Conservation (phyloP, 2,329 filamentous ascomycete genomes). For the Claviceps pusilla region DNA sequence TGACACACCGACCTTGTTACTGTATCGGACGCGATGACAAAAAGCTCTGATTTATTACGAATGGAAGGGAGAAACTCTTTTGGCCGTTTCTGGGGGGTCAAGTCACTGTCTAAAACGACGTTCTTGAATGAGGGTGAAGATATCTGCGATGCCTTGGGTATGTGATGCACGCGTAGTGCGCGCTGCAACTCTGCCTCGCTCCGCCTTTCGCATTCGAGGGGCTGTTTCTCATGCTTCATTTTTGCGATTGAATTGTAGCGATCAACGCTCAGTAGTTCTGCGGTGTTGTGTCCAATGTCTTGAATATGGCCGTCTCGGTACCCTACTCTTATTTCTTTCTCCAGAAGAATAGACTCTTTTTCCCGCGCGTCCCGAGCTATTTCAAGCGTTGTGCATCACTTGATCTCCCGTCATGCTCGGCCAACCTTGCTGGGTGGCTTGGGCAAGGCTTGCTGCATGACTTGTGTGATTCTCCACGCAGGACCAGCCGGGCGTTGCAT, state of each 20-base stretch:
- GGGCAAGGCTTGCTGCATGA: too few species aligned
- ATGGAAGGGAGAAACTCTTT: conserved; percentile 16
- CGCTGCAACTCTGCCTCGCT: not conserved
- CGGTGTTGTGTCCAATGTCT: not conserved
- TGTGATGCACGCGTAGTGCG: not conserved
- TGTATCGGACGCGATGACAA: conserved; percentile 84
- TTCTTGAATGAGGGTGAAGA: too few species aligned
- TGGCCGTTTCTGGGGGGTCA: not conserved
- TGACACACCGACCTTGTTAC: conserved; percentile 99
- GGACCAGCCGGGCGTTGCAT: too few species aligned
- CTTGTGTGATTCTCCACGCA: too few species aligned
- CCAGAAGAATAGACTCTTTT: too few species aligned
- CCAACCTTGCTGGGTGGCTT: too few species aligned
- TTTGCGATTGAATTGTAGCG: not conserved
- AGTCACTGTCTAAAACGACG: not conserved
- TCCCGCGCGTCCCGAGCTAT: too few species aligned
- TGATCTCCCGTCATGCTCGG: too few species aligned
- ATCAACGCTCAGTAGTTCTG: not conserved
- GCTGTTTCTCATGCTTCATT: not conserved
- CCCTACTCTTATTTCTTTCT: not conserved
- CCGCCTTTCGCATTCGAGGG: not conserved
- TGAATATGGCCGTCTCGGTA: not conserved
- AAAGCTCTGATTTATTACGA: conserved; percentile 74
- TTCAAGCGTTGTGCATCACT: too few species aligned
- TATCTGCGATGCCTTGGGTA: too few species aligned